Percentiles rank a stretch among this genome's conserved stretches.
phyloP scores from a whole-genome alignment of 352 stramenopile genomes.

The Pythium aristosporum region DNA sequence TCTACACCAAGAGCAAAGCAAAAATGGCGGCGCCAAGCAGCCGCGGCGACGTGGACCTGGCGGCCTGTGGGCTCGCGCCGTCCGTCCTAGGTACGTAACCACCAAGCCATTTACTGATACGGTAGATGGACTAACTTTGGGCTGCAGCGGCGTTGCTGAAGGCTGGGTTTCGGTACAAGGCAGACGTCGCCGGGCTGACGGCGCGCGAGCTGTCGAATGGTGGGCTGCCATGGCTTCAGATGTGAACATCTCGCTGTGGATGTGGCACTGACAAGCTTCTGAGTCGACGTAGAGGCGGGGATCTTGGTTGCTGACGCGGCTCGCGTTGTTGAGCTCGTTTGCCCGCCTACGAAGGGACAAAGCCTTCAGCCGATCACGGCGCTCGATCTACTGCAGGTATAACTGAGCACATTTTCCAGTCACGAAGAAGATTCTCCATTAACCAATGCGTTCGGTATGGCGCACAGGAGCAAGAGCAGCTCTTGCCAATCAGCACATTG shows the following conservation, averaged over 20 bases:
- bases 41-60: constrained; percentile 36
- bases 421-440: no score
- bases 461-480: constrained; percentile 14
- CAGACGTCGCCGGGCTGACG: constrained; percentile 47
- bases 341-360: neutral
- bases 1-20: no score
- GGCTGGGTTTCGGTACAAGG: constrained; percentile 58
- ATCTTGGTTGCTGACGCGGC: constrained; percentile 8
- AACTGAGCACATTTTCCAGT: neutral
- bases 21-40: constrained; percentile 5
- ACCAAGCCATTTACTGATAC: no score
- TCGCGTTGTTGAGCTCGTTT: constrained; percentile 3
- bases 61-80: constrained; percentile 55
- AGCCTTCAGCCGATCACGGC: neutral
- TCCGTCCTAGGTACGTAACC: constrained; percentile 44
- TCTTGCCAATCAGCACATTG: constrained; percentile 35
- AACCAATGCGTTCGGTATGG: neutral
- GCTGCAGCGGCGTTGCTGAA: constrained; percentile 52
- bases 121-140: neutral
- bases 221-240: constrained; percentile 11
- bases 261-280: neutral
- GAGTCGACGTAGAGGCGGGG: neutral
- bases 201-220: constrained; percentile 60
- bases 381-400: constrained; percentile 20
- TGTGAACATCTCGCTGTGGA: neutral